phyloP scores from a whole-genome alignment of 352 stramenopile genomes.

The Pythium utonaiense region DNA sequence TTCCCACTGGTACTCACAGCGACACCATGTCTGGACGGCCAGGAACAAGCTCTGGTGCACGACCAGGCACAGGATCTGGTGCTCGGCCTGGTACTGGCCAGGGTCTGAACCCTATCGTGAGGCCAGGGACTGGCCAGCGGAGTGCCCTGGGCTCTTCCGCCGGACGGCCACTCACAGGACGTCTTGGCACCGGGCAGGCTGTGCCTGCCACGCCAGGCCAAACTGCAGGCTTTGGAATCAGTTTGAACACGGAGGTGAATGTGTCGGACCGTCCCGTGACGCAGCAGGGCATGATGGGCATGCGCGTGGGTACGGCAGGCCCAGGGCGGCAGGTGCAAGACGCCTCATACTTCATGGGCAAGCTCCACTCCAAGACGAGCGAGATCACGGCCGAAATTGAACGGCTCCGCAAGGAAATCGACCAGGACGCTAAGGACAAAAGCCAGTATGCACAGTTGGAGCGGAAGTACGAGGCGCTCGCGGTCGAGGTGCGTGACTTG shows the following conservation, averaged over 20 bases:
- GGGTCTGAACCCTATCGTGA: conserved; percentile 55
- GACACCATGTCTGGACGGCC: conserved; percentile 30
- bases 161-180: conserved; percentile 48
- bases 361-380: conserved; percentile 88
- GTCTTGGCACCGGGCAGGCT: conserved; percentile 52
- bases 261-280: conserved; percentile 91
- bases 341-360: conserved; percentile 86
- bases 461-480: conserved; percentile 71
- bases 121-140: conserved; percentile 55
- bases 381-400: conserved; percentile 85
- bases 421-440: conserved; percentile 86
- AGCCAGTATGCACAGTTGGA: conserved; percentile 86
- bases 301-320: conserved; percentile 72
- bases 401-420: conserved; percentile 76
- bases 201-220: conserved; percentile 60
- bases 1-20: not conserved
- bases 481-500: conserved; percentile 70
- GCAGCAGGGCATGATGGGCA: conserved; percentile 91
- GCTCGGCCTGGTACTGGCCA: conserved; percentile 56
- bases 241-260: conserved; percentile 89
- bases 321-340: conserved; percentile 85
- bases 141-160: conserved; percentile 43
- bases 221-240: conserved; percentile 67
- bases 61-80: conserved; percentile 50
- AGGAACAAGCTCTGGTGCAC: conserved; percentile 54